Evolutionary conservation across 2,329 filamentous ascomycete species (phyloP).

Genomic region (Whalleya microplaca): DNA sequence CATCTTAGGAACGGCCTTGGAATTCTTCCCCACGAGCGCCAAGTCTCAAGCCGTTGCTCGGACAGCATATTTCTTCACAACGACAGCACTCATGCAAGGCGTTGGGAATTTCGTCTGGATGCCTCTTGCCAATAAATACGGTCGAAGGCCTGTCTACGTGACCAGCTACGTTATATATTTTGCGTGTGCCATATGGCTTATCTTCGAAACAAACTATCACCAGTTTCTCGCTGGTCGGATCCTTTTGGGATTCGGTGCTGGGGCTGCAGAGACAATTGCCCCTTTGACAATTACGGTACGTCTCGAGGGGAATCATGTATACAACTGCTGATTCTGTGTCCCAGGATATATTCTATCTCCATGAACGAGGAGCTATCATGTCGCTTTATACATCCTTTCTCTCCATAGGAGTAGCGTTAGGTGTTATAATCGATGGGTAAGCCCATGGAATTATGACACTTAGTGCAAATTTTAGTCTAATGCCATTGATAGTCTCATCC

Average conservation of each 20-base stretch:
- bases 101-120: constrained; percentile 52
- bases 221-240: constrained; percentile 52
- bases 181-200: constrained; percentile 46
- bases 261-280: constrained; percentile 54
- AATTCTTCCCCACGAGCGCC: constrained; percentile 48
- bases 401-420: constrained; percentile 46
- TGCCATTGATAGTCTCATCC: constrained; percentile 44
- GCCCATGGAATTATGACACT: constrained; percentile 2
- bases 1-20: constrained; percentile 49
- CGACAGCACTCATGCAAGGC: constrained; percentile 53
- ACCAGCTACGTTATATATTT: constrained; percentile 49
- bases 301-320: neutral
- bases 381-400: constrained; percentile 48
- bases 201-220: constrained; percentile 45
- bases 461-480: neutral
- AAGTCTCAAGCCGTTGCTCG: constrained; percentile 43
- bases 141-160: constrained; percentile 47
- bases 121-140: constrained; percentile 50
- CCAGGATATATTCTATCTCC: constrained; percentile 60
- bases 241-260: constrained; percentile 56
- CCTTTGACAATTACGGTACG: constrained; percentile 30
- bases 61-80: constrained; percentile 57
- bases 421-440: constrained; percentile 47
- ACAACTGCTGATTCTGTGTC: neutral
- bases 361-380: constrained; percentile 58